phyloP scores from a whole-genome alignment of 257 asterid genomes.

The Lantana camara region DNA sequence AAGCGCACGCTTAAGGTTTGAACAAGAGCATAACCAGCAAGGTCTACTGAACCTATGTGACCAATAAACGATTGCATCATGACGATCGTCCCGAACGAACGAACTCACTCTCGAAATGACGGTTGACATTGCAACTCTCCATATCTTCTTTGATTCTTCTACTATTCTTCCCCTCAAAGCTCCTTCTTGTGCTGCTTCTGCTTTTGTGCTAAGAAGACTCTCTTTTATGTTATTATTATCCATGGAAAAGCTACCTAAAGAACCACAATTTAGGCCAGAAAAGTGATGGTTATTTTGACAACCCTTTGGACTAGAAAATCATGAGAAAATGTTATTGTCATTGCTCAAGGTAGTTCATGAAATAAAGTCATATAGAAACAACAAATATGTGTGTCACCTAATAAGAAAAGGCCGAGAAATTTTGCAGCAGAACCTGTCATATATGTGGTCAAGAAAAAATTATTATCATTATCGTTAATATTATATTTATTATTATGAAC shows the following conservation, averaged over 20 bases:
- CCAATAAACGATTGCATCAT: conserved; percentile 24
- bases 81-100: conserved; percentile 18
- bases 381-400: too few relatives aligned
- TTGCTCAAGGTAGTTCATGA: too few relatives aligned
- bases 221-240: not conserved
- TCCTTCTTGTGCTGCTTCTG: not conserved
- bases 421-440: too few relatives aligned
- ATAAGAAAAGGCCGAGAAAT: too few relatives aligned
- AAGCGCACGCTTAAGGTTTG: conserved; percentile 23
- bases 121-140: conserved; percentile 25
- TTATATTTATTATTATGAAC: too few relatives aligned
- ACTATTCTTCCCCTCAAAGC: conserved; percentile 8
- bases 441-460: too few relatives aligned
- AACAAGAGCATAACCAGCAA: conserved; percentile 24
- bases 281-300: too few relatives aligned
- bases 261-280: not conserved
- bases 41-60: conserved; percentile 15
- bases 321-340: too few relatives aligned
- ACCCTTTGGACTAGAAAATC: too few relatives aligned
- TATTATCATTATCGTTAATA: too few relatives aligned
- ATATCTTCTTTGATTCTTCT: conserved; percentile 25
- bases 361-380: too few relatives aligned
- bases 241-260: conserved; percentile 9
- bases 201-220: not conserved
- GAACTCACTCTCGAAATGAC: conserved; percentile 18